Base-by-base conservation (phyloP, 139 green algal genomes). In the Monoraphidium neglectum region DNA sequence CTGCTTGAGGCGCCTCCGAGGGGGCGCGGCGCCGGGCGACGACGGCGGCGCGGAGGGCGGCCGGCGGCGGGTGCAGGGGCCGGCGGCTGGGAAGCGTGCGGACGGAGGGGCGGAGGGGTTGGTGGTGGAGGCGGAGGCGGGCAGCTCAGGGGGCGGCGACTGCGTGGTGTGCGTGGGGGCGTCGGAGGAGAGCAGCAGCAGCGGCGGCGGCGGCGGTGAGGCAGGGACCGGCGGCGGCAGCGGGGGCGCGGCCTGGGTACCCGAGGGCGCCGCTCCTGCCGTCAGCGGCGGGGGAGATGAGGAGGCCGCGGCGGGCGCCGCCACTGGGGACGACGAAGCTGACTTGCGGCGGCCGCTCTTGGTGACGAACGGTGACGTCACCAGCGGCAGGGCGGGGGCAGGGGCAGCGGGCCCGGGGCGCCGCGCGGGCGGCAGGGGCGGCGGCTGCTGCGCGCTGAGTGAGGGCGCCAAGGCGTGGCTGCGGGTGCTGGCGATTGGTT, bases 271-370 rank as follows among this genome's bases (percentile, higher is more conserved):
- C n/a, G n/a, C n/a, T n/a, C n/a, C n/a, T n/a, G n/a, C n/a, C n/a
- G n/a, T n/a, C n/a, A n/a, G n/a, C n/a, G n/a, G n/a, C n/a, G n/a
- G n/a, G 12, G 2, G 12, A 68, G 60, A 13, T 30, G 32, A 32
- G 43, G 10, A 32, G 43, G 16, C 60, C 21, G 60, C 60, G 43
- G 60, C 16, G 18, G 16, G 33, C 21, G 26, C 60, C 40, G 30
- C 6, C 6, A 33, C 40, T 18, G 18, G 43, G 60, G 18, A 12
- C 5, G 8, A 62, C 6, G 28, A n/a, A 15, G 4, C 1, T 30
- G 46, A 43, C n/a, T 12, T 63, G 67, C 26, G 24, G 67, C 40
- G 35, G 46, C n/a, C 67, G n/a, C 32, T 74, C 23, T 32, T 74
- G 4, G 38, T 4, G 23, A 72, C 21, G 36, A 40, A 37, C 35